Evolutionary conservation across 139 green algal genomes (phyloP), one percentile per base, ranked within the genome.

Genomic region (Haematococcus lacustris): DNA sequence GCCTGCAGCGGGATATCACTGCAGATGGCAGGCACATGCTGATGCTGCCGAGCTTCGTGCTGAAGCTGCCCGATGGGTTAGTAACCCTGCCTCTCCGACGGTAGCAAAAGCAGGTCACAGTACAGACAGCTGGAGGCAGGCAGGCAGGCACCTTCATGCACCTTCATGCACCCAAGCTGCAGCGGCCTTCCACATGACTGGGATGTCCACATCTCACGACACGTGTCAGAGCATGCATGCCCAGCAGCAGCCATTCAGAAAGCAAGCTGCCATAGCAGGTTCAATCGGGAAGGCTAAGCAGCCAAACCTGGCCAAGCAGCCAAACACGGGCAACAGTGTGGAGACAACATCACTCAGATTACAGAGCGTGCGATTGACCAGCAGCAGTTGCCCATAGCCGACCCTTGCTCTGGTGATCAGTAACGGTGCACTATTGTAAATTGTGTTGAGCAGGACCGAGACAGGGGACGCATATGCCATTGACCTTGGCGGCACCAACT

Each of bases 401-500:
- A 51, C 9, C 13, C 26, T 47, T n/a, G 33, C 33, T 5, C 63
- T 6, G 30, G 43, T 51, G 32, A 51, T 47, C 5, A 9, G 34
- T 26, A 13, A 26, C 25, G 9, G 9, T 51, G 5, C 51, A 33
- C 32, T n/a, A n/a, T 43, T 1, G 5, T 69, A 6, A 6, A 5
- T 28, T 4, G 13, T 30, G n/a, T 9, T 25, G 23, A 70, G 66
- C 78, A 85, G 87, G 13, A 40, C 83, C 26, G 91, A 97, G 73
- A 75, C 9, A 2, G 91, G 91, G 13, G 75, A 87, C 21, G 93
- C 79, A 73, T 96, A 85, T 73, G 91, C 87, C 7, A 76, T 97
- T 17, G 92, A 97, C 73, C 75, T 97, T 38, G 92, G 92, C 0
- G 92, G 92, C 70, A 97, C 91, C 40, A 97, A 97, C 78, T 91